Percentiles rank a stretch among this genome's conserved stretches.
Evolutionary conservation across 2,329 filamentous ascomycete species (phyloP).

Genomic region (Capronia coronata): DNA sequence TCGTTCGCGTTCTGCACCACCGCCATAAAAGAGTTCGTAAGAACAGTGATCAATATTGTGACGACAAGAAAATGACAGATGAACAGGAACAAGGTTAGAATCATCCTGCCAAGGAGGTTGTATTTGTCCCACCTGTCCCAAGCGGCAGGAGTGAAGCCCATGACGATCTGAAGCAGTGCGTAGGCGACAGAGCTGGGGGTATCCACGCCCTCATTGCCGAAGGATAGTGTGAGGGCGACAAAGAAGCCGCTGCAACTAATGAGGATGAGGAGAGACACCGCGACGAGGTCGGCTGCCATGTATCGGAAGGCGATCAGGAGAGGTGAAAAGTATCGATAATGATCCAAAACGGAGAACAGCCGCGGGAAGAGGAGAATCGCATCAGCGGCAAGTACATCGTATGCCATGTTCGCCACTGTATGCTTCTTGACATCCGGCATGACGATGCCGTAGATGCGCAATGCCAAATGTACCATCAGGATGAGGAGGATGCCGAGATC

Average conservation of each 20-base stretch:
- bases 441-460: slow-evolving; percentile 81
- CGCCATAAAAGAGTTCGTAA: slow-evolving; percentile 93
- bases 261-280: slow-evolving; percentile 74
- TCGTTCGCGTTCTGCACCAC: slow-evolving; percentile 90
- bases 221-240: slow-evolving; percentile 83
- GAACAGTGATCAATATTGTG: slow-evolving; percentile 88
- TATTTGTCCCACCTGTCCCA: slow-evolving; percentile 85
- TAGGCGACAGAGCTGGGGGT: slow-evolving; percentile 73
- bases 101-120: slow-evolving; percentile 66
- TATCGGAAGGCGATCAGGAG: slow-evolving; percentile 87
- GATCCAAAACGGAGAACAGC: slow-evolving; percentile 86
- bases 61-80: slow-evolving; percentile 94
- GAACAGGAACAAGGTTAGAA: slow-evolving; percentile 78
- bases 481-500: slow-evolving; percentile 83
- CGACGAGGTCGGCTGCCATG: slow-evolving; percentile 84
- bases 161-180: slow-evolving; percentile 84
- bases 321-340: slow-evolving; percentile 94
- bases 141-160: slow-evolving; percentile 92
- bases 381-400: slow-evolving; percentile 88
- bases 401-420: slow-evolving; percentile 73
- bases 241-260: slow-evolving; percentile 93
- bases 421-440: slow-evolving; percentile 64
- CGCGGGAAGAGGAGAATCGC: slow-evolving; percentile 84
- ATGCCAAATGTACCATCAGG: slow-evolving; percentile 80
- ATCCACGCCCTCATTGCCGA: slow-evolving; percentile 58